Percentiles rank a stretch among this genome's conserved stretches.
phyloP scores from a whole-genome alignment of 2,329 filamentous ascomycete genomes.

The Fusarium miscanthi region DNA sequence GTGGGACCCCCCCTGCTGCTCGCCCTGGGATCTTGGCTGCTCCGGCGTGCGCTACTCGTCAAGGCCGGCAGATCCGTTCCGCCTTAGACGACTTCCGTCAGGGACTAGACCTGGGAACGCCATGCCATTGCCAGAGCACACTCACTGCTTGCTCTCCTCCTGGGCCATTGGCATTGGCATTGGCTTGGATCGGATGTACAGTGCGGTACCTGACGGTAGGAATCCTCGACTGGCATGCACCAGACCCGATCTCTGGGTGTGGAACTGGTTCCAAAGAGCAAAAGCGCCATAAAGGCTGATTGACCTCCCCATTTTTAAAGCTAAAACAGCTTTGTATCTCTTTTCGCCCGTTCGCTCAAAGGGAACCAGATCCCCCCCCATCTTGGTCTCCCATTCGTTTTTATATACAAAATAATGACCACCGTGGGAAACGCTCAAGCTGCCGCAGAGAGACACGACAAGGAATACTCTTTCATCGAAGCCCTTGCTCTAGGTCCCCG shows the following conservation, averaged over 20 bases:
- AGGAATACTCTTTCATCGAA: constrained; percentile 49
- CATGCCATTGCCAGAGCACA: background rate
- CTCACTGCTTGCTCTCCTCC: no score
- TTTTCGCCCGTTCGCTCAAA: background rate
- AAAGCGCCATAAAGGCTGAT: constrained; percentile 44
- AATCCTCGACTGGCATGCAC: constrained; percentile 12
- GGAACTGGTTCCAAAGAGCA: background rate
- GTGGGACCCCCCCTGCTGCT: constrained; percentile 7
- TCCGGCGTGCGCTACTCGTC: background rate
- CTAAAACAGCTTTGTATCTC: background rate
- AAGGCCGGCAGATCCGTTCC: constrained; percentile 42
- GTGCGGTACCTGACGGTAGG: constrained; percentile 21
- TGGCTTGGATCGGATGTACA: background rate
- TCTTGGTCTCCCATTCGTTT: background rate
- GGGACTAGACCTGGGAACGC: background rate
- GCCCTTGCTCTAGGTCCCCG: constrained; percentile 45
- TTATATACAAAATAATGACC: constrained; percentile 41
- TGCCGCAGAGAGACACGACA: constrained; percentile 37
- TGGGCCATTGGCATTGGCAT: no score
- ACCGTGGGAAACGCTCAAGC: constrained; percentile 26
- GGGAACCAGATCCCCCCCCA: constrained; percentile 18
- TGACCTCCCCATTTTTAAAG: constrained; percentile 24
- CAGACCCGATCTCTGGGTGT: background rate
- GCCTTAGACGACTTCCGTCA: constrained; percentile 33
- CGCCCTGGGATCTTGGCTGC: constrained; percentile 14